Base-by-base conservation (phyloP, 2,329 filamentous ascomycete genomes). In the Fusarium pseudograminearum region DNA sequence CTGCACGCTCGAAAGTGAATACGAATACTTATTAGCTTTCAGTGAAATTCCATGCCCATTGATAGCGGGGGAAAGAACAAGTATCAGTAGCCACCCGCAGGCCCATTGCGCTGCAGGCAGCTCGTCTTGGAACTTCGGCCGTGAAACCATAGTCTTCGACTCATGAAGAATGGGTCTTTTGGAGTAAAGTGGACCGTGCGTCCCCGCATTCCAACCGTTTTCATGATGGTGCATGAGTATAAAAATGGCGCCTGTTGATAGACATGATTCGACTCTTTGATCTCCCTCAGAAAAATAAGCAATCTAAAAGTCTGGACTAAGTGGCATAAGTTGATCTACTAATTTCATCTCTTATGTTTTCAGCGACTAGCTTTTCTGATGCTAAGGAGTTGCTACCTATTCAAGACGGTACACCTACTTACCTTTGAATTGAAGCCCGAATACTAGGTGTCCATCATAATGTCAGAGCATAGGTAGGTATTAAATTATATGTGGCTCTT, bases 181-280 rank as follows among this genome's bases (percentile, higher is more conserved):
- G n/a, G 28, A n/a, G n/a, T 40, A 45, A 33, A n/a, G 42, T 67
- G 62, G 54, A 54, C 67, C 62, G 67, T 70, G 67, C 67, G 62
- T 63, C 67, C 67, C 67, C 67, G 67, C 67, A 70, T 70, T 65
- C 67, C 62, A 69, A 55, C 58, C 63, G 67, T 55, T 70, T 57
- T 54, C 38, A 67, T 63, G 14, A 51, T 57, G 24, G 20, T 57
- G 42, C 31, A 38, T 51, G n/a, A 22, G 36, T 52, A 20, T n/a
- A 30, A 16, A 41, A 52, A 41, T 52, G 38, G 38, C 48, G 34
- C 34, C n/a, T 18, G 26, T 16, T 30, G 14, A 48, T 30, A 28
- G 15, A 18, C 42, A 66, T 57, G 45, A 40, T 52, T 31, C n/a
- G n/a, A 20, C 20, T 46, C 28, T 20, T 31, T 22, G 3, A n/a